These are phyloP conservation scores for Microcyclosporella mali DNA, from an alignment of 2,329 filamentous ascomycete species.

Conservation along the genomic window DNA sequence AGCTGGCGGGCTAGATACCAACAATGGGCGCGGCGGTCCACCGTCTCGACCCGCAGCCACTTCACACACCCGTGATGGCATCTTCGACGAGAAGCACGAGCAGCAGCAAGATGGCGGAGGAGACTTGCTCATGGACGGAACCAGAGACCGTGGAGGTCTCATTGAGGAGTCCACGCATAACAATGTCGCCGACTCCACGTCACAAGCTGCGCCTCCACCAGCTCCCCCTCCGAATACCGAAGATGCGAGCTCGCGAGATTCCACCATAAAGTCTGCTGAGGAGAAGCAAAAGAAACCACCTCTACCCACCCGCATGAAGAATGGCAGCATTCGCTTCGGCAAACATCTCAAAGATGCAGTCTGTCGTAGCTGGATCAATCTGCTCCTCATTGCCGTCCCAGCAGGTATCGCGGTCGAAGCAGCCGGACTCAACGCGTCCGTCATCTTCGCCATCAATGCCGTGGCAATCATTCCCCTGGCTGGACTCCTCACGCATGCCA, in stretches of 20 bases:
- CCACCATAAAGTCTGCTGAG: constrained; percentile 43
- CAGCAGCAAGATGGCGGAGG: constrained; percentile 18
- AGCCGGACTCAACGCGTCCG: constrained; percentile 35
- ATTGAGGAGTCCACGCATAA: constrained; percentile 24
- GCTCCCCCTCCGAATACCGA: constrained; percentile 42
- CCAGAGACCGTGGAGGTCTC: constrained; percentile 22
- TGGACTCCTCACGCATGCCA: constrained; percentile 44
- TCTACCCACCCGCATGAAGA: constrained; percentile 45
- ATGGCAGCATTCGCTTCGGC: constrained; percentile 48
- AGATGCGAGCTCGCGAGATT: constrained; percentile 46
- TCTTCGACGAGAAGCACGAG: not conserved
- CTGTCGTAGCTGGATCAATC: constrained; percentile 70
- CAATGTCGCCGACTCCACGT: constrained; percentile 16
- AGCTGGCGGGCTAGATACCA: constrained; percentile 30
- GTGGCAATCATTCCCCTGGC: constrained; percentile 48
- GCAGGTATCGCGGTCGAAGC: constrained; percentile 62
- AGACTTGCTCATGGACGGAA: constrained; percentile 15
- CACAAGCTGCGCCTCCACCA: constrained; percentile 27
- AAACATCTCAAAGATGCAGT: constrained; percentile 54
- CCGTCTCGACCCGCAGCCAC: constrained; percentile 21
- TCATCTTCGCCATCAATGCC: constrained; percentile 48
- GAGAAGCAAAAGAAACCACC: constrained; percentile 36
- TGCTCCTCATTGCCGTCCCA: constrained; percentile 71
- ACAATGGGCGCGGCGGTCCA: constrained; percentile 21
- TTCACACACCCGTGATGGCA: constrained; percentile 6